Conservation (phyloP, 768 basidiomycete species). For the Leccinum fibrillosum region DNA sequence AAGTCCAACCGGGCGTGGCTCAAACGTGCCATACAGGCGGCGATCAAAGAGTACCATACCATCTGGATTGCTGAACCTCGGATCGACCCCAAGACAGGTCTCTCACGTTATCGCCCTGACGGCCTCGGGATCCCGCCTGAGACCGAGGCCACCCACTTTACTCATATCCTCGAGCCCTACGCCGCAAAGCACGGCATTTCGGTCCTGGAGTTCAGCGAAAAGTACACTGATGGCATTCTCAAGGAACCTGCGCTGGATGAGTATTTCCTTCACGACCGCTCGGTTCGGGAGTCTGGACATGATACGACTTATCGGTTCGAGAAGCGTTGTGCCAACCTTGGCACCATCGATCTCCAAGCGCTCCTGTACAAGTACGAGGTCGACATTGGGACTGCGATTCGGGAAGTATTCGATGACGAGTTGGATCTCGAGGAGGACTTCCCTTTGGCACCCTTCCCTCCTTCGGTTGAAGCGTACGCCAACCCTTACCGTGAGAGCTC, state of each 20-base stretch:
- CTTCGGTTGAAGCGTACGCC: conserved; percentile 65
- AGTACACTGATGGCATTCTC: conserved; percentile 83
- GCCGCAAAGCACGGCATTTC: conserved; percentile 90
- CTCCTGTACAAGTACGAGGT: conserved; percentile 98
- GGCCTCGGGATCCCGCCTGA: conserved; percentile 97
- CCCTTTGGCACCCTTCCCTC: conserved; percentile 87
- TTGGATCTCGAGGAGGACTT: conserved; percentile 93
- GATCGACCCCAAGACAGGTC: conserved; percentile 90
- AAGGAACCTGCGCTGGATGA: conserved; percentile 90
- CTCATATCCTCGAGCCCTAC: conserved; percentile 93
- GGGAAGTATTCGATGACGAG: conserved; percentile 91
- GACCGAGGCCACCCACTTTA: conserved; percentile 98
- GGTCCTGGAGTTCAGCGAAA: conserved; percentile 94
- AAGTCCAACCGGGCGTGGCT: conserved; percentile 84
- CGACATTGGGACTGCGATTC: conserved; percentile 97
- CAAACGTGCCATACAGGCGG: conserved; percentile 93
- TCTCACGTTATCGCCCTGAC: conserved; percentile 91
- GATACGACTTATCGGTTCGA: conserved; percentile 98
- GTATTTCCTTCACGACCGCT: conserved; percentile 95
- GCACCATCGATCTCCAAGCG: conserved; percentile 93
- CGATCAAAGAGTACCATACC: conserved; percentile 98
- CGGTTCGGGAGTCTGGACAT: conserved; percentile 94
- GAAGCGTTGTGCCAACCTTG: conserved; percentile 95
- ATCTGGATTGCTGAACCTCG: conserved; percentile 96
- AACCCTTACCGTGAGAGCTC: conserved; percentile 61